Conservation (phyloP, 2,329 filamentous ascomycete genomes). For the Verticillium isaacii region DNA sequence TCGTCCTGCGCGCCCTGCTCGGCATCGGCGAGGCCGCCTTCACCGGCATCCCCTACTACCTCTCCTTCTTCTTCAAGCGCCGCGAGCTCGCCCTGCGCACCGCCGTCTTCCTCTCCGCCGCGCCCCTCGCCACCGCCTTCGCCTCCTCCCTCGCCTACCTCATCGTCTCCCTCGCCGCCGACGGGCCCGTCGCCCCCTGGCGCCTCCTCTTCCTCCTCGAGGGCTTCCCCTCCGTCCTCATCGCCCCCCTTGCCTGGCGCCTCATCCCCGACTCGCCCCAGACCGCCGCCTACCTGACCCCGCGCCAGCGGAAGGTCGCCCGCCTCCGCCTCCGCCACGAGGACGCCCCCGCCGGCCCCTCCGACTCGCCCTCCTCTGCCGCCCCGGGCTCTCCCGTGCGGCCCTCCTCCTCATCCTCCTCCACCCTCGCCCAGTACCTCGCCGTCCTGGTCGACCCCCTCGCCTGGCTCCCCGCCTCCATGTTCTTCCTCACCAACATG, state of each 20-base stretch:
- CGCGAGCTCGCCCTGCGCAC: conserved; percentile 79
- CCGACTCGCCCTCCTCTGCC: conserved; percentile 1
- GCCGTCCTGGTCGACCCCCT: conserved; percentile 60
- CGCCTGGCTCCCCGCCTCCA: conserved; percentile 69
- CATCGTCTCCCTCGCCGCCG: conserved; percentile 64
- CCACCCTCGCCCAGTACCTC: conserved; percentile 17
- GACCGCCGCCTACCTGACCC: conserved; percentile 58
- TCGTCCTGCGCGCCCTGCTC: conserved; percentile 50
- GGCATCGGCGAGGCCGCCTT: conserved; percentile 64
- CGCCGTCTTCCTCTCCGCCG: conserved; percentile 80
- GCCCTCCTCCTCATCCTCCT: not conserved
- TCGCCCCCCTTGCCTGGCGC: conserved; percentile 68
- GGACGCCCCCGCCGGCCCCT: conserved; percentile 17
- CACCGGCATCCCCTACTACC: conserved; percentile 57
- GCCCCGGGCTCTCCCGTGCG: too few species aligned
- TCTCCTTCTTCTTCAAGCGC: conserved; percentile 60
- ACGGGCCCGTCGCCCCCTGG: conserved; percentile 73
- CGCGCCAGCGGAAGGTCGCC: conserved; percentile 65
- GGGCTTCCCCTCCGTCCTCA: conserved; percentile 76
- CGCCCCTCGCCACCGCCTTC: conserved; percentile 74
- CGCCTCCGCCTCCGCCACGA: conserved; percentile 59
- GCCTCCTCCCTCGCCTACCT: conserved; percentile 75
- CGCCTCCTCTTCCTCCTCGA: conserved; percentile 80
- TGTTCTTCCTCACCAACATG: conserved; percentile 82
- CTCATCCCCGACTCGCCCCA: conserved; percentile 73